Evolutionary conservation across 2,329 filamentous ascomycete genomes (phyloP).

Genomic region (Exserohilum turcica): DNA sequence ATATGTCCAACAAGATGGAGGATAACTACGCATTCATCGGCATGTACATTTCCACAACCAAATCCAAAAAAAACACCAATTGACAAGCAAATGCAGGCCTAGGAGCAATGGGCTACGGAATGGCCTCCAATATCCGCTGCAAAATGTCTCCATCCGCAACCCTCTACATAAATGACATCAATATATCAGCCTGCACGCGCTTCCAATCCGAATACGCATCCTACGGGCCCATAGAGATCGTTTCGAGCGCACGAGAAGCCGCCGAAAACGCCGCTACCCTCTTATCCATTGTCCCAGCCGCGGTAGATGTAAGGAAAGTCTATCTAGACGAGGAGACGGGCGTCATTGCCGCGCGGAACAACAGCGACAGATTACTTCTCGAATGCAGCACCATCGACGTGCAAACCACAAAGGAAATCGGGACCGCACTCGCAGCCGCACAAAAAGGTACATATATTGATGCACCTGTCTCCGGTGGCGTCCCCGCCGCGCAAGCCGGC

Average conservation of each 20-base stretch:
- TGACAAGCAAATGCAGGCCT: slow-evolving; percentile 24
- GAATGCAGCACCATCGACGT: slow-evolving; percentile 45
- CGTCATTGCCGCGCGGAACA: slow-evolving; percentile 27
- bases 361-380: slow-evolving; percentile 30
- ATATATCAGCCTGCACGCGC: slow-evolving; percentile 25
- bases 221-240: slow-evolving; percentile 31
- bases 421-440: slow-evolving; percentile 16
- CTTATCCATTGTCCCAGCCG: slow-evolving; percentile 38
- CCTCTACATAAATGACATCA: slow-evolving; percentile 41
- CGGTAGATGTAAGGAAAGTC: slow-evolving; percentile 35
- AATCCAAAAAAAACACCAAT: background rate
- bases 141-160: slow-evolving; percentile 28
- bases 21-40: slow-evolving; percentile 43
- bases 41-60: slow-evolving; percentile 3
- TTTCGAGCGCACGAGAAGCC: slow-evolving; percentile 34
- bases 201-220: slow-evolving; percentile 29
- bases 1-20: slow-evolving; percentile 18
- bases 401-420: slow-evolving; percentile 33
- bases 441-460: slow-evolving; percentile 35
- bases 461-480: slow-evolving; percentile 42
- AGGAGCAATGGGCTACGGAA: slow-evolving; percentile 44
- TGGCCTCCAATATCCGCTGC: slow-evolving; percentile 39
- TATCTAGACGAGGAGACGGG: slow-evolving; percentile 35
- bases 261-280: slow-evolving; percentile 34
- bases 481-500: slow-evolving; percentile 37